Evolutionary conservation across 495 filamentous ascomycete species (phyloP).

Genomic region (Penicillium parvum): DNA sequence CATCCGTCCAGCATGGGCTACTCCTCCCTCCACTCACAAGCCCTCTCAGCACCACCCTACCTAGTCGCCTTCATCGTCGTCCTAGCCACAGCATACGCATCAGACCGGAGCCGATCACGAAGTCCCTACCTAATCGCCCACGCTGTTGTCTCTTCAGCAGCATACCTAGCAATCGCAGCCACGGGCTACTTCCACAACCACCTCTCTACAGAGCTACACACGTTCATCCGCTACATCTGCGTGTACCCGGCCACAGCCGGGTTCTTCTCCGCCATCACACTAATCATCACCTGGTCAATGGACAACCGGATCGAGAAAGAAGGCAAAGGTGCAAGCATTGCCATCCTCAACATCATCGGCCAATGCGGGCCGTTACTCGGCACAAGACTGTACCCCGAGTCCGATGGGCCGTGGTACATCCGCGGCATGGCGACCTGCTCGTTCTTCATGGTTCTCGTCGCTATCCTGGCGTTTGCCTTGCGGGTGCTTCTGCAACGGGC

Average conservation of each 20-base stretch:
- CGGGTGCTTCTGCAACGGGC: constrained; percentile 41
- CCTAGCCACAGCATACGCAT: constrained; percentile 46
- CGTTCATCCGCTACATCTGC: constrained; percentile 49
- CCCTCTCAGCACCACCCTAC: constrained; percentile 55
- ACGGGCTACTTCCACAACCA: constrained; percentile 37
- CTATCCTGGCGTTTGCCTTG: constrained; percentile 42
- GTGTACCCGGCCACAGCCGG: constrained; percentile 55
- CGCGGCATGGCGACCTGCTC: constrained; percentile 56
- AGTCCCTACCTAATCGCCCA: constrained; percentile 49
- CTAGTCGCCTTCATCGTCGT: constrained; percentile 50
- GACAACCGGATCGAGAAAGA: constrained; percentile 56
- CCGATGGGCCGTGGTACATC: constrained; percentile 55
- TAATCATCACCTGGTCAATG: constrained; percentile 63
- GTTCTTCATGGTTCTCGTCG: constrained; percentile 51
- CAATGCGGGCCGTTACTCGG: constrained; percentile 61
- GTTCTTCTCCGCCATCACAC: constrained; percentile 58
- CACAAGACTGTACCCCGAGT: constrained; percentile 54
- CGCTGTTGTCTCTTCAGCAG: constrained; percentile 51
- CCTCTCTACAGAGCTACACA: constrained; percentile 24
- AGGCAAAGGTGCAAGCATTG: constrained; percentile 53
- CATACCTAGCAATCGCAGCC: constrained; percentile 56
- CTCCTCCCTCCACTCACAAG: constrained; percentile 44
- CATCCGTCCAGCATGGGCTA: constrained; percentile 37
- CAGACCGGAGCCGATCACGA: constrained; percentile 44
- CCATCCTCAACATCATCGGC: constrained; percentile 55